Evolutionary conservation across 1,139 yeast species (phyloP).

Genomic region (Suhomyces atakaporum): DNA sequence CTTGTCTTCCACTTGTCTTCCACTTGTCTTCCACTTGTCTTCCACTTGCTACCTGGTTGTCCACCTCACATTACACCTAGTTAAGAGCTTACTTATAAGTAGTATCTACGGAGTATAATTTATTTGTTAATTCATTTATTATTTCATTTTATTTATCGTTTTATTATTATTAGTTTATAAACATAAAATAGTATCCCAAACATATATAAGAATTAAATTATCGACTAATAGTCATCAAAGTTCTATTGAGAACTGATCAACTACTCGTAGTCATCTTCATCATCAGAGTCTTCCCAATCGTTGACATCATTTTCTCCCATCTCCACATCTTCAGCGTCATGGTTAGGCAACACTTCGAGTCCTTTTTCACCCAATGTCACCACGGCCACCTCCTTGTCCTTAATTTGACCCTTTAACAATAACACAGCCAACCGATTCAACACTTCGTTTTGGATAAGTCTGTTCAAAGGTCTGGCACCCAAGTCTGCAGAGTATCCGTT

Average conservation of each 20-base stretch:
- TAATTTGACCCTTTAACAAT: conserved; percentile 81
- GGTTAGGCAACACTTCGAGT: conserved; percentile 82
- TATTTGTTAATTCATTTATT: neutral
- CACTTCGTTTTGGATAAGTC: conserved; percentile 85
- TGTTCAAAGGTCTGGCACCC: conserved; percentile 97
- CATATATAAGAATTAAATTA: too few relatives aligned
- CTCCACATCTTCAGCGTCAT: conserved; percentile 62
- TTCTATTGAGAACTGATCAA: too few relatives aligned
- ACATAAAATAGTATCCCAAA: too few relatives aligned
- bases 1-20: too few relatives aligned
- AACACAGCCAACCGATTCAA: conserved; percentile 87
- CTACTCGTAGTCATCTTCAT: conserved; percentile 49
- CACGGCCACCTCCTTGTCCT: conserved; percentile 80
- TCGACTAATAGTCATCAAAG: too few relatives aligned
- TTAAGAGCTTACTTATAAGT: too few relatives aligned
- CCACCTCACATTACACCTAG: too few relatives aligned
- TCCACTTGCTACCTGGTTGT: neutral
- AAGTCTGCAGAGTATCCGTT: conserved; percentile 90
- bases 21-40: too few relatives aligned
- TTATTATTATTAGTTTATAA: too few relatives aligned
- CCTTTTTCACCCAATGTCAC: conserved; percentile 65
- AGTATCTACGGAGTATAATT: too few relatives aligned
- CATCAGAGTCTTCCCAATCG: conserved; percentile 57
- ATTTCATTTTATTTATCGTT: too few relatives aligned
- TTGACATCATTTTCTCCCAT: conserved; percentile 57